phyloP scores from a whole-genome alignment of 495 filamentous ascomycete species.

The Achaetomiella virescens region DNA sequence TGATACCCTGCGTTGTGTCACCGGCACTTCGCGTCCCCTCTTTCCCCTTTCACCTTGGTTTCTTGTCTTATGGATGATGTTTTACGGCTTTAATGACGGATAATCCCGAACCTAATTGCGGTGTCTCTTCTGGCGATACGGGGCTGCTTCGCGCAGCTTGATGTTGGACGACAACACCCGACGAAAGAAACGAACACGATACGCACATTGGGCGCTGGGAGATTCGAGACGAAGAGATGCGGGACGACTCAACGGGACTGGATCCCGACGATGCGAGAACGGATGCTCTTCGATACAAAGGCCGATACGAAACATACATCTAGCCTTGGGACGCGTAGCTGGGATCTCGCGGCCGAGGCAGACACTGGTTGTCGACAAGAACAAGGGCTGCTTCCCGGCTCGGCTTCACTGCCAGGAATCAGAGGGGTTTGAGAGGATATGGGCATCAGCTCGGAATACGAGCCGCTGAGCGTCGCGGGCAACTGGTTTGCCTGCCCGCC shows the following conservation, averaged over 20 bases:
- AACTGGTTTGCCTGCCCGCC: conserved; percentile 14
- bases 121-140: conserved; percentile 28
- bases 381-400: conserved; percentile 21
- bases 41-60: conserved; percentile 26
- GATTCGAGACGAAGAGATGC: conserved; percentile 21
- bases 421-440: conserved; percentile 2
- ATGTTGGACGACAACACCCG: conserved; percentile 27
- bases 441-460: background rate
- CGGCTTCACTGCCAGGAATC: conserved; percentile 2
- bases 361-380: conserved; percentile 44
- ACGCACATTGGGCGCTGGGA: conserved; percentile 19
- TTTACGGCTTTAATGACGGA: conserved; percentile 40
- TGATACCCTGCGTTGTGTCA: conserved; percentile 25
- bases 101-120: conserved; percentile 24
- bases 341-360: conserved; percentile 34
- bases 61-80: conserved; percentile 42
- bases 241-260: conserved; percentile 25
- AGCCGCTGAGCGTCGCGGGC: conserved; percentile 3
- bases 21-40: conserved; percentile 5
- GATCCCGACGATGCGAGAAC: conserved; percentile 12
- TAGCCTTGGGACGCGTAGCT: conserved; percentile 31
- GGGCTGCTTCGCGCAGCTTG: conserved; percentile 28
- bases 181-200: conserved; percentile 26
- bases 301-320: conserved; percentile 22
- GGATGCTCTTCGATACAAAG: conserved; percentile 21